Percentiles rank a stretch among this genome's conserved stretches.
These are phyloP conservation scores for Mycosphaerella arachidis DNA, from an alignment of 2,329 filamentous ascomycete genomes.

Conservation along the genomic window DNA sequence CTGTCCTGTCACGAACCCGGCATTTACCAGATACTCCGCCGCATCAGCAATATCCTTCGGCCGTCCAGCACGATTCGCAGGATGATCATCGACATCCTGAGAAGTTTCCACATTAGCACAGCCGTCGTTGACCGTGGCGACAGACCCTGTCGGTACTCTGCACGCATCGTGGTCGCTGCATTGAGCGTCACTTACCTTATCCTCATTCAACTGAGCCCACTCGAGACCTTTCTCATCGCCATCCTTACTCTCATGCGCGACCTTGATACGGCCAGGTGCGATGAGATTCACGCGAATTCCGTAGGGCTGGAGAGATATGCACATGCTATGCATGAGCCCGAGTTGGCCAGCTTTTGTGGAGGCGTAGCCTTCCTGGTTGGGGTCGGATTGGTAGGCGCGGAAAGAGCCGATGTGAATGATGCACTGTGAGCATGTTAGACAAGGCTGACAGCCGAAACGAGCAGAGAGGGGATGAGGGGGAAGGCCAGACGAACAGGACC, in stretches of 20 bases:
- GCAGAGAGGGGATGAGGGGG: background rate
- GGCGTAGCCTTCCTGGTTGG: conserved; percentile 48
- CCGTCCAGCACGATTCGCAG: conserved; percentile 47
- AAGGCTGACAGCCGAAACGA: no score
- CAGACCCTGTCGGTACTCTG: no score
- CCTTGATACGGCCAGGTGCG: conserved; percentile 50
- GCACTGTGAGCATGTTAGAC: conserved; percentile 8
- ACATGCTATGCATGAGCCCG: conserved; percentile 48
- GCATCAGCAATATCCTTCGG: conserved; percentile 43
- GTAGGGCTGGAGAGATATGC: conserved; percentile 39
- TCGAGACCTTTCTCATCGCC: conserved; percentile 37
- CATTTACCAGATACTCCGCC: conserved; percentile 38
- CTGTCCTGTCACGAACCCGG: conserved; percentile 42
- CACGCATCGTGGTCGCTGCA: no score
- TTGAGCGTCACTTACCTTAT: conserved; percentile 21
- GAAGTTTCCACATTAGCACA: no score
- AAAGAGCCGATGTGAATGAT: conserved; percentile 49
- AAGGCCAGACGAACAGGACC: conserved; percentile 13
- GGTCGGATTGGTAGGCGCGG: conserved; percentile 45
- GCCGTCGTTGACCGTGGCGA: no score
- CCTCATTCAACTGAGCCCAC: conserved; percentile 41
- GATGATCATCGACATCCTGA: conserved; percentile 43
- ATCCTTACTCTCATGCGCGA: conserved; percentile 39
- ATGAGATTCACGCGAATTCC: conserved; percentile 46
- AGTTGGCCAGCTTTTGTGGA: conserved; percentile 47